Evolutionary conservation across 208 protist genomes (phyloP).

Genomic region (Tritrichomonas foetus): DNA sequence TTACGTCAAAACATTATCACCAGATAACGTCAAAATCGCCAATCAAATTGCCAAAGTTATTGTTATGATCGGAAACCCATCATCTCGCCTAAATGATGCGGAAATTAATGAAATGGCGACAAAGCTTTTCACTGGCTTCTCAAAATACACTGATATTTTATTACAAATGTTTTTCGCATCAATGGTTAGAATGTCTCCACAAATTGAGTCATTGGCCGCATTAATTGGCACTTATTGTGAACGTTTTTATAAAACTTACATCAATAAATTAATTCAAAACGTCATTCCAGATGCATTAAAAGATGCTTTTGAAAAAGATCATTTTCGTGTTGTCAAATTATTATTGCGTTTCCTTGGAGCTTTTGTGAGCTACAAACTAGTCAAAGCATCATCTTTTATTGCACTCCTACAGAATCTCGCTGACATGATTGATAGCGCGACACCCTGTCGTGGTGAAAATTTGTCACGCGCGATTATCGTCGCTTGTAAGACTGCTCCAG

Average conservation of each 20-base stretch:
- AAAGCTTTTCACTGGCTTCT: neutral
- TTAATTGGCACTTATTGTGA: neutral
- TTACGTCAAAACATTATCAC: neutral
- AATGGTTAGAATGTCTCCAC: neutral
- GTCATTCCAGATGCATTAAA: neutral
- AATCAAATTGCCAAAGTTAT: neutral
- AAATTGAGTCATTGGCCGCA: neutral
- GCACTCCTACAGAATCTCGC: neutral
- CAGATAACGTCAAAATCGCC: neutral
- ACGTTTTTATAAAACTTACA: neutral
- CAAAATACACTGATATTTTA: neutral
- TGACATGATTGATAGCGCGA: neutral
- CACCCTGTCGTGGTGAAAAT: neutral
- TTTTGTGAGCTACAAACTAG: neutral
- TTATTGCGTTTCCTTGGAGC: neutral
- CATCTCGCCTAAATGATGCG: neutral
- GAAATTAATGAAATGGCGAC: neutral
- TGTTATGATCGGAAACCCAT: neutral
- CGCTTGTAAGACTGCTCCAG: neutral
- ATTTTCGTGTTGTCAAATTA: neutral
- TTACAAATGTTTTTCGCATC: neutral
- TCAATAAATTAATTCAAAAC: neutral
- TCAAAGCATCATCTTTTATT: neutral
- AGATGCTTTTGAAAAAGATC: neutral
- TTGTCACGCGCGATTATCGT: neutral